Evolutionary conservation across 2,329 filamentous ascomycete genomes (phyloP), one percentile per base, ranked within the genome.

Genomic region (Xylaria arbuscula): DNA sequence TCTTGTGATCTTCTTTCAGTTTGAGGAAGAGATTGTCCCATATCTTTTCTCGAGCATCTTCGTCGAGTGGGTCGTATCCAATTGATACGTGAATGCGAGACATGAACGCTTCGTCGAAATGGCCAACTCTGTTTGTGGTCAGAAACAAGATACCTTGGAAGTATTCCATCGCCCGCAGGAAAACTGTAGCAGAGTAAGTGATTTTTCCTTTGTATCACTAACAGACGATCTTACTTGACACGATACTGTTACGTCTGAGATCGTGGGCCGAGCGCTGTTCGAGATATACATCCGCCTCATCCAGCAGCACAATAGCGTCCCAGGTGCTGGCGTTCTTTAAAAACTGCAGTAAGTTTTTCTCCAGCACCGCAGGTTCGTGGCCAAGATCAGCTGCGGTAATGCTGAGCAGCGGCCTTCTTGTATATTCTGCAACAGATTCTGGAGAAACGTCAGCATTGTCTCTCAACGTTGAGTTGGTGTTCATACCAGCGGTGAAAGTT

Each of bases 341-440:
- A n/a, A 45, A 59, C 22, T 4, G 15, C 15, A 61, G 42, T 58
- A 73, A 65, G 34, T 64, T 66, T 10, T 47, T 54, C 22, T 70
- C 67, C 2, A 71, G 11, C 1, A 58, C 47, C 0, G 42, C 15
- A 17, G 55, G 48, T 7, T 64, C 64, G 8, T 64, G 42, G 2
- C 65, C 70, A n/a, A 71, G 61, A 55, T 70, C 64, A 13, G 64
- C 67, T 17, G 67, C 64, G 1, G 64, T 66, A 13, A 71, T 66
- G 38, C 61, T 63, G 6, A 67, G 61, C 22, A 71, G 22, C 5
- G 69, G 69, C n/a, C 64, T 64, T 55, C 42, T 66, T 1, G 64
- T 70, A 48, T 67, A 62, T 42, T 71, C 67, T 53, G 69, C 69
- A 17, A 71, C 64, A 19, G 60, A 65, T 53, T 67, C 70, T 50